Percentiles rank a stretch among this genome's conserved stretches.
These are phyloP conservation scores for Cupressus sempervirens DNA, from an alignment of 75 land plant genomes.

Conservation along the genomic window DNA sequence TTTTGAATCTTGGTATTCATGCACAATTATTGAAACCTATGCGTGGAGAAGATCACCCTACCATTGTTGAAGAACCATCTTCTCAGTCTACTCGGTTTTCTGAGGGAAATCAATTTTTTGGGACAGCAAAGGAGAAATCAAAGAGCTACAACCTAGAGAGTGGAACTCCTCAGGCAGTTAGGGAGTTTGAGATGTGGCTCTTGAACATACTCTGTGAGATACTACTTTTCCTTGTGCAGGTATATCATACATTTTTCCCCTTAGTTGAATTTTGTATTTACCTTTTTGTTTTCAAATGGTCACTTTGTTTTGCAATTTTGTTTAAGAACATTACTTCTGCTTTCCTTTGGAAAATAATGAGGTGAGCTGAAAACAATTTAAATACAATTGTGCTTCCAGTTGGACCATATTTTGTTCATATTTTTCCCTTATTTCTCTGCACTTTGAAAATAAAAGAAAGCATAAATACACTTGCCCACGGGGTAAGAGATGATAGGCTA, in stretches of 20 bases:
- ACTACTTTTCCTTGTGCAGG: constrained; percentile 96
- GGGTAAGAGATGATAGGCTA: not conserved
- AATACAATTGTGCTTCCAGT: not conserved
- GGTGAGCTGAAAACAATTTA: not conserved
- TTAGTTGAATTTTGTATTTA: not conserved
- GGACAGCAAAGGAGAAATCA: constrained; percentile 22
- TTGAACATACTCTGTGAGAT: constrained; percentile 80
- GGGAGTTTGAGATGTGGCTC: constrained; percentile 86
- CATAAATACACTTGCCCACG: not conserved
- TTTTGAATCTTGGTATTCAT: constrained; percentile 97
- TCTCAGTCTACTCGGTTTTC: constrained; percentile 30
- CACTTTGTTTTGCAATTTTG: not conserved
- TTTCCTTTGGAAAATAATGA: not conserved
- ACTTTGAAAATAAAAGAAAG: not conserved
- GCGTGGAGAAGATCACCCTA: constrained; percentile 49
- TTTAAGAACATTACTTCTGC: not conserved
- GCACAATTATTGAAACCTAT: constrained; percentile 93
- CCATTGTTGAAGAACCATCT: constrained; percentile 51
- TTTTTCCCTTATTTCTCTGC: not conserved
- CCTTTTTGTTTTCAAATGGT: not conserved
- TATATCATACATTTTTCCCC: constrained; percentile 16
- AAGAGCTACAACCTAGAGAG: constrained; percentile 34
- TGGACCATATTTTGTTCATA: not conserved
- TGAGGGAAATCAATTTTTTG: constrained; percentile 26
- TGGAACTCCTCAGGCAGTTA: constrained; percentile 60